These are phyloP conservation scores for Anthracocystis setariae DNA, from an alignment of 1,284 basidiomycete species.

Conservation along the genomic window DNA sequence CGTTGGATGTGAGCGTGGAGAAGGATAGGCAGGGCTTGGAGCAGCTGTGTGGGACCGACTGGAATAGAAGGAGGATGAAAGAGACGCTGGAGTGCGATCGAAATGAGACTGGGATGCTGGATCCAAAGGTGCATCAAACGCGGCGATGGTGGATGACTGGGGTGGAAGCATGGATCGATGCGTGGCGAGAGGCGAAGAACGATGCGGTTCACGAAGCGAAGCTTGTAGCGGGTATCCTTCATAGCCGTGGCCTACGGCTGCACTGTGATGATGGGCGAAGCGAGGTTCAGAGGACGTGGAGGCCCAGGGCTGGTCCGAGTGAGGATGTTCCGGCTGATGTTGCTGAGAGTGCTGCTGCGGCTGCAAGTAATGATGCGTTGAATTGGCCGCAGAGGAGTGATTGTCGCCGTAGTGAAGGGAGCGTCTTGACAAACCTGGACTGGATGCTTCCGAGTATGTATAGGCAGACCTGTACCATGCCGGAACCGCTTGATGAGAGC, in stretches of 20 bases:
- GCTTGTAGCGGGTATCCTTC: slow-evolving; percentile 29
- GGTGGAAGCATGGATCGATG: slow-evolving; percentile 19
- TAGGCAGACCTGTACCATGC: slow-evolving; percentile 11
- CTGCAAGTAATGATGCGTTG: slow-evolving; percentile 16
- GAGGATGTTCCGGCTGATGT: slow-evolving; percentile 10
- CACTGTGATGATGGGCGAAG: slow-evolving; percentile 4
- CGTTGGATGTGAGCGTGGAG: slow-evolving; percentile 13
- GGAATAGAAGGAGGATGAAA: slow-evolving; percentile 3
- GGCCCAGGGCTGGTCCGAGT: slow-evolving; percentile 15
- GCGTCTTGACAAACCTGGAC: slow-evolving; percentile 5
- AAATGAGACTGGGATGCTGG: background rate
- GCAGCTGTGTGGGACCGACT: slow-evolving; percentile 3
- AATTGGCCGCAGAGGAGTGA: slow-evolving; percentile 4
- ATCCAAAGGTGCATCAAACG: background rate
- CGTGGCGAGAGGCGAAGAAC: slow-evolving; percentile 21
- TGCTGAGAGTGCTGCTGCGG: slow-evolving; percentile 13
- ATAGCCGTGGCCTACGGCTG: slow-evolving; percentile 2
- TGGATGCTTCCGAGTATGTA: slow-evolving; percentile 3
- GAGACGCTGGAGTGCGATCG: slow-evolving; percentile 3
- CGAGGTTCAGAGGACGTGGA: slow-evolving; percentile 6
- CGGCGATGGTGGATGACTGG: slow-evolving; percentile 2
- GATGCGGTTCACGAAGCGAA: slow-evolving; percentile 19
- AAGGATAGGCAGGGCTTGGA: slow-evolving; percentile 9
- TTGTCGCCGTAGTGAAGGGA: slow-evolving; percentile 4
- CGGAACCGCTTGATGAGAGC: slow-evolving; percentile 1